Conservation (phyloP, 2,329 filamentous ascomycete species). For the Aspergillus calidoustus region DNA sequence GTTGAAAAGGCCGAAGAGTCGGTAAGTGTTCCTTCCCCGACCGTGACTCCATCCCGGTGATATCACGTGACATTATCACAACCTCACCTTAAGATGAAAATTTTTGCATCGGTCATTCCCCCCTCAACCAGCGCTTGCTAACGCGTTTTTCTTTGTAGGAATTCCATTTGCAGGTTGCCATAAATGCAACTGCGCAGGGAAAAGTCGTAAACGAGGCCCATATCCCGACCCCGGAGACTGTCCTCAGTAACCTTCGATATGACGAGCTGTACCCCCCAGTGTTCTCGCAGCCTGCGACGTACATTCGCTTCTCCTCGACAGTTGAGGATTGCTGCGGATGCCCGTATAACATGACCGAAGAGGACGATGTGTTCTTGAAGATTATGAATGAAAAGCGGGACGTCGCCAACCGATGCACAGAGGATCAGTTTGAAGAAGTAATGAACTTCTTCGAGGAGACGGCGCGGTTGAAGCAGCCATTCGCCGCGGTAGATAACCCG, state of each 20-base stretch:
- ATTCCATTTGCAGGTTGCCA: slow-evolving; percentile 91
- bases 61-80: slow-evolving; percentile 46
- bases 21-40: slow-evolving; percentile 65
- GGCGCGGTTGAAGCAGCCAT: slow-evolving; percentile 81
- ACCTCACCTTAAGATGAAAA: slow-evolving; percentile 37
- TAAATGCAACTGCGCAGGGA: slow-evolving; percentile 65
- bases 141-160: slow-evolving; percentile 62
- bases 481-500: slow-evolving; percentile 85
- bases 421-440: slow-evolving; percentile 90
- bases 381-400: slow-evolving; percentile 79
- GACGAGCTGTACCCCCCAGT: slow-evolving; percentile 80
- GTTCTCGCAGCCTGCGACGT: slow-evolving; percentile 85
- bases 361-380: slow-evolving; percentile 85
- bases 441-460: slow-evolving; percentile 96
- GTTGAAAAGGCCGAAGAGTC: slow-evolving; percentile 98
- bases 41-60: slow-evolving; percentile 39
- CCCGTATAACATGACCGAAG: slow-evolving; percentile 91
- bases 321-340: slow-evolving; percentile 93
- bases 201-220: slow-evolving; percentile 67
- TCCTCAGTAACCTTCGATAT: slow-evolving; percentile 74
- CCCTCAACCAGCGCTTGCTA: slow-evolving; percentile 24
- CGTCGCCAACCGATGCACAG: slow-evolving; percentile 69
- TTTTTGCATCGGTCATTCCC: slow-evolving; percentile 30
- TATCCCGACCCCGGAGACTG: slow-evolving; percentile 70
- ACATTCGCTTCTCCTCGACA: slow-evolving; percentile 97